Evolutionary conservation across 371 early-diverging fungal genomes (phyloP).

Genomic region (Funneliformis caledonium): DNA sequence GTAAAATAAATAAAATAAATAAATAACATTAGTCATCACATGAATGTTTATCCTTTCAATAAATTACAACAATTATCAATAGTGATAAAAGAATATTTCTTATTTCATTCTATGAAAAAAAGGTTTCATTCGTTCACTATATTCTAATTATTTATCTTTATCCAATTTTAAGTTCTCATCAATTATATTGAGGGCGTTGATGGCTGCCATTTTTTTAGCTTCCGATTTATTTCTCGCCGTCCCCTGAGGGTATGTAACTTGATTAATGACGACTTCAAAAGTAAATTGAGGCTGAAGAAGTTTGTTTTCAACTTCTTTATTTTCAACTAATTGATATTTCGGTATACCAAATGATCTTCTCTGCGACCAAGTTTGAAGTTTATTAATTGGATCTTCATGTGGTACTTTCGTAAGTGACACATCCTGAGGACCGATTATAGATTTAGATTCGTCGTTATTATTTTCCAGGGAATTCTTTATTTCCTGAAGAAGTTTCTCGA

Average conservation of each 20-base stretch:
- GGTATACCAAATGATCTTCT: constrained; percentile 4
- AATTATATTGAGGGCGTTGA: background rate
- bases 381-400: constrained; percentile 22
- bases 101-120: no score
- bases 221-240: constrained; percentile 19
- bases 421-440: background rate
- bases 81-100: no score
- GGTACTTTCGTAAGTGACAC: background rate
- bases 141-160: no score
- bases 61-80: no score
- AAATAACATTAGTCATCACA: no score
- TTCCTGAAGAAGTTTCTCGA: background rate
- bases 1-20: no score
- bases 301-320: no score
- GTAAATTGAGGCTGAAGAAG: background rate
- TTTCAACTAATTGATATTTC: background rate
- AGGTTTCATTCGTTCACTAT: no score
- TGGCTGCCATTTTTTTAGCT: constrained; percentile 30
- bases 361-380: constrained; percentile 28
- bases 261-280: constrained; percentile 19
- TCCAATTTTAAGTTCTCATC: no score
- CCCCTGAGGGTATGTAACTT: background rate
- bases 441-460: no score
- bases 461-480: background rate
- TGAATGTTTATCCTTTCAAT: no score